These are phyloP conservation scores for Amauroascus niger DNA, from an alignment of 2,329 filamentous ascomycete genomes.

Conservation along the genomic window DNA sequence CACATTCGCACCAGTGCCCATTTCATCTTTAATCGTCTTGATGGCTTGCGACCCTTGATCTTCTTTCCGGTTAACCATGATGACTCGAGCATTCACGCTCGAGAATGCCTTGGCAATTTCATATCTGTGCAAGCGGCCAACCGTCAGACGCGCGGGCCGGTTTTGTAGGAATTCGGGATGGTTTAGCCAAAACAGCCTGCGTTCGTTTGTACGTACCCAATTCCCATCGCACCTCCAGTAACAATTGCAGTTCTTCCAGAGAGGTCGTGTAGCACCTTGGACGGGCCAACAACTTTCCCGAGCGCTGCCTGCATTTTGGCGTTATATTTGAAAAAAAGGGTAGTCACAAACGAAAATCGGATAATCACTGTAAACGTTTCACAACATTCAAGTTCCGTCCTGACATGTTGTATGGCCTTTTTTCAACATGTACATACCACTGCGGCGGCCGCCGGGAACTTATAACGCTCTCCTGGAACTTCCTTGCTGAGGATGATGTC, in stretches of 20 bases:
- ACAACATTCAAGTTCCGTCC: too few relatives aligned
- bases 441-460: background rate
- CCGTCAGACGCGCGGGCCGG: background rate
- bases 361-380: too few relatives aligned
- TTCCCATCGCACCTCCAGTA: conserved; percentile 34
- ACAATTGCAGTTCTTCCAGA: conserved; percentile 33
- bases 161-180: background rate
- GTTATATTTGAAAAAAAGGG: background rate
- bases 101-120: conserved; percentile 30
- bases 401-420: background rate
- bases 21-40: conserved; percentile 26
- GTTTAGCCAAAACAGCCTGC: background rate
- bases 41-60: conserved; percentile 35
- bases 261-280: conserved; percentile 30
- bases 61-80: conserved; percentile 31
- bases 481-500: background rate
- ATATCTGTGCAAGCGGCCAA: conserved; percentile 17
- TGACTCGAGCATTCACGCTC: conserved; percentile 29
- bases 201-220: conserved; percentile 23
- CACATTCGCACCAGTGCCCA: conserved; percentile 25
- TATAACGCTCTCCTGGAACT: background rate
- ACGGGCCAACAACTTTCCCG: conserved; percentile 31
- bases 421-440: too few relatives aligned
- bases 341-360: too few relatives aligned
- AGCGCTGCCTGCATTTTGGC: conserved; percentile 34